phyloP scores from a whole-genome alignment of 257 asterid genomes.

The Cynanchum wilfordii region DNA sequence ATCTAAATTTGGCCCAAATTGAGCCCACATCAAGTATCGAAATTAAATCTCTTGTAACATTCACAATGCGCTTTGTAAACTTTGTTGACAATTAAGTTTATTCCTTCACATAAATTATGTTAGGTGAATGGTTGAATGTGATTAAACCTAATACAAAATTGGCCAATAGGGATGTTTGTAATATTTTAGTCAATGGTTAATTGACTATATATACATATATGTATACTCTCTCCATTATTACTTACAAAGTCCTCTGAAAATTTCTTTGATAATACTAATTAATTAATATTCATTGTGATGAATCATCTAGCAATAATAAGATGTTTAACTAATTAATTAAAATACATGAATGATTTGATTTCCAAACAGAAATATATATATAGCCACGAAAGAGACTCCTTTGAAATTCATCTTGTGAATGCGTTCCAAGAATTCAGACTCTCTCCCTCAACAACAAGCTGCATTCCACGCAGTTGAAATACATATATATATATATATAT shows the following conservation, averaged over 20 bases:
- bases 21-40: too few relatives aligned
- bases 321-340: too few relatives aligned
- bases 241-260: too few relatives aligned
- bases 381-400: neutral
- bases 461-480: neutral
- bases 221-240: too few relatives aligned
- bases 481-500: neutral
- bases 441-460: neutral
- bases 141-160: neutral
- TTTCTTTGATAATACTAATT: too few relatives aligned
- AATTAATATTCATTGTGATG: neutral
- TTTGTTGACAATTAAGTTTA: neutral
- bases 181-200: neutral
- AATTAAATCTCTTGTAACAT: too few relatives aligned
- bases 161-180: neutral
- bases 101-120: neutral
- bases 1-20: too few relatives aligned
- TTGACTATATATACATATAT: neutral
- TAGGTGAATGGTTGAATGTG: neutral
- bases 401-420: slow-evolving; percentile 1
- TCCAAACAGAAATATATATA: neutral
- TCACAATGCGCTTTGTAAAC: too few relatives aligned
- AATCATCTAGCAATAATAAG: neutral
- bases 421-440: neutral
- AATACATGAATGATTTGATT: neutral